phyloP scores from a whole-genome alignment of 2,329 filamentous ascomycete species.

The Colletotrichum sp. region DNA sequence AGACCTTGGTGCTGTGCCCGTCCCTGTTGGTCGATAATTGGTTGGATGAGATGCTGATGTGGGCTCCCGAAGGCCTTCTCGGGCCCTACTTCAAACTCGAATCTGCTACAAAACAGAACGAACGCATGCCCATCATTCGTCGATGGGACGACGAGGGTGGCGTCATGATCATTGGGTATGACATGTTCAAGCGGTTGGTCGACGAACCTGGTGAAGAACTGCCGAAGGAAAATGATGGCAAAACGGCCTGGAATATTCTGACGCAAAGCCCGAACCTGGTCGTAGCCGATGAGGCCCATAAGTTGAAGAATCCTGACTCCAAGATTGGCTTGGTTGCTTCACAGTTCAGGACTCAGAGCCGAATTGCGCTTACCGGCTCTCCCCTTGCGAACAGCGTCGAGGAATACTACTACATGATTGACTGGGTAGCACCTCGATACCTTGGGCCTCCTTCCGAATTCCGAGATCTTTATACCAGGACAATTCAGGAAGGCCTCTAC shows the following conservation, averaged over 20 bases:
- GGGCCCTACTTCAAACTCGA: constrained; percentile 64
- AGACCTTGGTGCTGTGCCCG: constrained; percentile 78
- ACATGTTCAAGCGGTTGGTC: constrained; percentile 61
- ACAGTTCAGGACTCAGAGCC: constrained; percentile 68
- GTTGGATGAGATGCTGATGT: constrained; percentile 76
- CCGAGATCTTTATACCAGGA: constrained; percentile 68
- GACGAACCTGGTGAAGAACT: constrained; percentile 32
- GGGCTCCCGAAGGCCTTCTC: constrained; percentile 64
- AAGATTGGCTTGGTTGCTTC: constrained; percentile 58
- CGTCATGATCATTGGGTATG: constrained; percentile 78
- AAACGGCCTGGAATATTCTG: constrained; percentile 47
- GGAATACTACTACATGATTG: constrained; percentile 87
- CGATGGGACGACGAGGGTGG: constrained; percentile 72
- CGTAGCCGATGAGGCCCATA: constrained; percentile 85
- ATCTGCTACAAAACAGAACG: constrained; percentile 31
- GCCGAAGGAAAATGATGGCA: neutral
- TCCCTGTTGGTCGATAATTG: constrained; percentile 80
- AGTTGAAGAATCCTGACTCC: constrained; percentile 70
- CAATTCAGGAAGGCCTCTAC: constrained; percentile 76
- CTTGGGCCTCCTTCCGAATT: constrained; percentile 75
- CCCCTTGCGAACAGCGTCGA: constrained; percentile 83
- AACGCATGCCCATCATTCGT: constrained; percentile 52
- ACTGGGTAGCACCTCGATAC: constrained; percentile 84
- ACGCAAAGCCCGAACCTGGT: constrained; percentile 72
- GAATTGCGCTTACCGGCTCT: constrained; percentile 87